Evolutionary conservation across 192 early-diverging fungal genomes (phyloP), one percentile per base, ranked within the genome.

Genomic region (Geosiphon pyriformis): DNA sequence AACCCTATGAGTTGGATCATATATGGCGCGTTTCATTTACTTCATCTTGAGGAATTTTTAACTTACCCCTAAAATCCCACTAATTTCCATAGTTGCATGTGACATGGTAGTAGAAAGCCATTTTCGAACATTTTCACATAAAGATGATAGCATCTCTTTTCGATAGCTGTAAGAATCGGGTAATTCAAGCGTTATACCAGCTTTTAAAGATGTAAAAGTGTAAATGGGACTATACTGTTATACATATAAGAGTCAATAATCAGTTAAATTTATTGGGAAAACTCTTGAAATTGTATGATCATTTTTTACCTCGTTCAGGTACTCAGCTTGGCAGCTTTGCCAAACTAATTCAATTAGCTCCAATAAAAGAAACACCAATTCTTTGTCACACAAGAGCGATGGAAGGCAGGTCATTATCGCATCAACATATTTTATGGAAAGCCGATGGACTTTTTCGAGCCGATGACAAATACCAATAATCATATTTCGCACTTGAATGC

Each of bases 321-420:
- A 80, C 80, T 89, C 91, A 27, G 83, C 85, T 67, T 87, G 85
- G 68, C 88, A 88, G 61, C 86, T 85, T 50, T 80, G 71, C 94
- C 88, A 96, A 35, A 88, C 72, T 15, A 90, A 78, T 66, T 90
- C 87, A 17, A 94, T 81, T 12, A 95, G 70, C 75, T 98, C 96
- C 25, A 98, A 73, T 60, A 94, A 79, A 17, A 88, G 79, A 37
- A 78, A 80, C 12, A 94, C 58, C 1, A 87, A 75, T 2, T 73
- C 67, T 50, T 82, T 81, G 75, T 96, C 89, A 56, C 90, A 90
- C 50, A 98, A 84, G 1, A 92, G 72, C 56, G 86, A 85, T 42
- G 94, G 93, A 68, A 89, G 89, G 0, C 78, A 70, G 22, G 50
- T 52, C 32, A 92, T 74, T 47, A 92, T 78, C 37, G 66, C 69